These are phyloP conservation scores for Gelatoporia subvermispora DNA, from an alignment of 768 basidiomycete species.

Conservation along the genomic window DNA sequence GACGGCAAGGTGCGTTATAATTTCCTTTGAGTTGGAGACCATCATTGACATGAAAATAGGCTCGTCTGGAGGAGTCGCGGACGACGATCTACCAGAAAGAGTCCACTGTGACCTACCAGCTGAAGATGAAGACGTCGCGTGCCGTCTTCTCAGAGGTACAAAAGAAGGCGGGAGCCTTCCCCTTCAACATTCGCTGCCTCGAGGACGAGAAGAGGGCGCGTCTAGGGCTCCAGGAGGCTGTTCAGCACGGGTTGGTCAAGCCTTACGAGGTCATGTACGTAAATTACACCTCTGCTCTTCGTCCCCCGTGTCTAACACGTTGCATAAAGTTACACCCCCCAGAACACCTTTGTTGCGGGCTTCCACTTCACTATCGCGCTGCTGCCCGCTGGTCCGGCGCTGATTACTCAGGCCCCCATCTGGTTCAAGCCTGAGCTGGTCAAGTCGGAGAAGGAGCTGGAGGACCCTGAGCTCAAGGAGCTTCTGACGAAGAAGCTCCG, in stretches of 20 bases:
- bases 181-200: constrained; percentile 90
- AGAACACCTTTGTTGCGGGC: constrained; percentile 82
- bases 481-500: constrained; percentile 75
- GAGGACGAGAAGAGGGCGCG: constrained; percentile 96
- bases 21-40: neutral
- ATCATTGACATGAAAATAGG: constrained; percentile 40
- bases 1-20: constrained; percentile 74
- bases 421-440: constrained; percentile 95
- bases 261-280: constrained; percentile 92
- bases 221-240: constrained; percentile 93
- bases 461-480: constrained; percentile 82
- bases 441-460: constrained; percentile 83
- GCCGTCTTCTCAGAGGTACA: constrained; percentile 96
- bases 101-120: constrained; percentile 80
- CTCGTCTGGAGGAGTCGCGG: constrained; percentile 81
- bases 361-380: constrained; percentile 98
- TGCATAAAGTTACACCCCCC: constrained; percentile 62
- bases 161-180: constrained; percentile 97
- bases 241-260: constrained; percentile 89
- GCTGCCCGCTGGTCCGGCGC: constrained; percentile 78
- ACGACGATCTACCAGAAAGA: constrained; percentile 94
- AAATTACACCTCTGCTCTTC: neutral
- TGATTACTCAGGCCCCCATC: constrained; percentile 82
- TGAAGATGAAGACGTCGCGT: constrained; percentile 97
- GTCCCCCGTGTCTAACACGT: neutral